Evolutionary conservation across 495 filamentous ascomycete species (phyloP).

Genomic region (Amphirosellinia nigrospora): DNA sequence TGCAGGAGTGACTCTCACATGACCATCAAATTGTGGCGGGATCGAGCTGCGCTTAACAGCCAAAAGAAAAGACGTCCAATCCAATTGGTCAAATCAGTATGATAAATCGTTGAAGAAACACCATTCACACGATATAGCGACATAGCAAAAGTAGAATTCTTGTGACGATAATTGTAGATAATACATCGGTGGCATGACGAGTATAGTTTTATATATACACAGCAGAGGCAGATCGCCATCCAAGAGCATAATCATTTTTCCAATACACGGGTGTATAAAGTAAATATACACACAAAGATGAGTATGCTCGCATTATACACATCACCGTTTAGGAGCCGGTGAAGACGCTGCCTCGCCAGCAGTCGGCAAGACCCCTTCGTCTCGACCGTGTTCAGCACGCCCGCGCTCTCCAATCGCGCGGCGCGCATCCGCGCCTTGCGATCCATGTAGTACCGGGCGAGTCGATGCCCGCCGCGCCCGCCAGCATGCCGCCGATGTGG

Average conservation of each 20-base stretch:
- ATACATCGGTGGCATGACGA: neutral
- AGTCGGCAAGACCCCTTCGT: slow-evolving; percentile 19
- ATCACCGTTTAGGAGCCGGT: slow-evolving; percentile 7
- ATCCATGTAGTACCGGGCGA: slow-evolving; percentile 34
- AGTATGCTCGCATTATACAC: neutral
- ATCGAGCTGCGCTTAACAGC: neutral
- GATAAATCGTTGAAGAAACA: too few species aligned
- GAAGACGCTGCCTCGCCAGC: neutral
- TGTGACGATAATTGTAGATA: too few species aligned
- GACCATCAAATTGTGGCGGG: neutral
- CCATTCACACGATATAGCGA: too few species aligned
- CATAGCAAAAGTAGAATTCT: too few species aligned
- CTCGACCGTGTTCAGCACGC: slow-evolving; percentile 27
- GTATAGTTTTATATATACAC: neutral
- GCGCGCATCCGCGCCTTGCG: slow-evolving; percentile 34
- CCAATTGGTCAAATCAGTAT: too few species aligned
- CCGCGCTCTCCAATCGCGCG: slow-evolving; percentile 33
- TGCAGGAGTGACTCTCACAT: slow-evolving; percentile 6
- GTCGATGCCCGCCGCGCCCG: slow-evolving; percentile 53
- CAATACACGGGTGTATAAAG: neutral
- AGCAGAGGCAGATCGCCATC: neutral
- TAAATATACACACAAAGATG: neutral
- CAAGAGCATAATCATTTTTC: neutral
- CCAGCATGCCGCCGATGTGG: slow-evolving; percentile 72
- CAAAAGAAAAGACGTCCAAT: too few species aligned